Evolutionary conservation across 2,329 filamentous ascomycete species (phyloP).

Genomic region (Fusarium sp.): DNA sequence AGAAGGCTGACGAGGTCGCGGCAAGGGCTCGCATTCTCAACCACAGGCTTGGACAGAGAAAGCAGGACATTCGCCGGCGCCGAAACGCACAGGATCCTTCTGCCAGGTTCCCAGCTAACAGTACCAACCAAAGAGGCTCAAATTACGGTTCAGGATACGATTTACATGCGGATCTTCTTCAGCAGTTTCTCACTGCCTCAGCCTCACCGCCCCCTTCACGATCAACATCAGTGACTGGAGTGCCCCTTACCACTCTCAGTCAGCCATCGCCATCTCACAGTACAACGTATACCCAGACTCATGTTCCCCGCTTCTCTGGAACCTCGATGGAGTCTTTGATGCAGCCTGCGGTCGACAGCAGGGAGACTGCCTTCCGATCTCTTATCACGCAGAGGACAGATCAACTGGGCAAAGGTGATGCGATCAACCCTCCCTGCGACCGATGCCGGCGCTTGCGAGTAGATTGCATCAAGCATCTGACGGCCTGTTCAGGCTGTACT

Average conservation of each 20-base stretch:
- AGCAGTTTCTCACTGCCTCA: constrained; percentile 58
- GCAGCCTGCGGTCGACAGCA: constrained; percentile 39
- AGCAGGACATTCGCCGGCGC: constrained; percentile 46
- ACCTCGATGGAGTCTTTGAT: constrained; percentile 43
- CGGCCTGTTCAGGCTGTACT: constrained; percentile 87
- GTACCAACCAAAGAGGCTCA: constrained; percentile 42
- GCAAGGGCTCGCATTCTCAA: constrained; percentile 78
- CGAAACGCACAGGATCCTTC: constrained; percentile 43
- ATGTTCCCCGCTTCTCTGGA: constrained; percentile 24
- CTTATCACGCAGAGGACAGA: constrained; percentile 83
- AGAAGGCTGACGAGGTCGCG: constrained; percentile 80
- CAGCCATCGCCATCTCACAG: constrained; percentile 44
- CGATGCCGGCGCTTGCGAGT: constrained; percentile 83
- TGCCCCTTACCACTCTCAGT: constrained; percentile 36
- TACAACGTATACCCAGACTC: constrained; percentile 33
- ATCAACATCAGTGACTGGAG: constrained; percentile 44
- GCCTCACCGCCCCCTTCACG: constrained; percentile 41
- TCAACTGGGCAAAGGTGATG: constrained; percentile 76
- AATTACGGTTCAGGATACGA: constrained; percentile 54
- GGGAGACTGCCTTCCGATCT: constrained; percentile 52
- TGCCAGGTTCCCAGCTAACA: constrained; percentile 52
- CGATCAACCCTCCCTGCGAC: constrained; percentile 86
- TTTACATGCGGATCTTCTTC: constrained; percentile 66
- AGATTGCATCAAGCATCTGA: constrained; percentile 86
- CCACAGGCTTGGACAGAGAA: constrained; percentile 69